These are phyloP conservation scores for Cladosporium colombiae DNA, from an alignment of 2,329 filamentous ascomycete species.

Conservation along the genomic window DNA sequence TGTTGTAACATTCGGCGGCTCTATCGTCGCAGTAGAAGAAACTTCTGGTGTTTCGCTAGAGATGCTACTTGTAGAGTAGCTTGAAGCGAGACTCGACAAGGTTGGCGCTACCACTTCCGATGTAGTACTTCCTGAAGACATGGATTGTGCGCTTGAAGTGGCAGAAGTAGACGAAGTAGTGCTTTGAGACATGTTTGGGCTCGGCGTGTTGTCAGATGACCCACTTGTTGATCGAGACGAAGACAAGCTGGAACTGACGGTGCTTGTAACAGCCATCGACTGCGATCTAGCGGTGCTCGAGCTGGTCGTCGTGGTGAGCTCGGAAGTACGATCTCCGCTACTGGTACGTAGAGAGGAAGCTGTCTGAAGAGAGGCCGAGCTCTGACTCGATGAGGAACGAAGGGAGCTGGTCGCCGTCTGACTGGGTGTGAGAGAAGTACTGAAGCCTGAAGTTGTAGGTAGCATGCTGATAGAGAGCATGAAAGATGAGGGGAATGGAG, in stretches of 20 bases:
- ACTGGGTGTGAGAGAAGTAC: neutral
- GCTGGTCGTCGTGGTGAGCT: neutral
- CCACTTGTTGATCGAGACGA: neutral
- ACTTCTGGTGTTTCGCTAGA: neutral
- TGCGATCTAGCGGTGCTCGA: neutral
- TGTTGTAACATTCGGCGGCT: neutral
- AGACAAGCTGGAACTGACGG: neutral
- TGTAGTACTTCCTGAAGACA: neutral
- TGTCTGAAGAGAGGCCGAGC: neutral
- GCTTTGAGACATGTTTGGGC: neutral
- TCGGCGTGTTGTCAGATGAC: neutral
- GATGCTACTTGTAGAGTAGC: neutral
- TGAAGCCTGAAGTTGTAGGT: neutral
- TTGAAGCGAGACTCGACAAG: neutral
- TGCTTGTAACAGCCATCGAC: neutral
- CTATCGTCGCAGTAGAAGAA: neutral
- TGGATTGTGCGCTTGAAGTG: neutral
- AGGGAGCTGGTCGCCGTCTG: neutral
- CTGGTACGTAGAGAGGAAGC: neutral
- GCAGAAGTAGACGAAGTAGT: neutral
- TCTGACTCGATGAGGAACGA: neutral
- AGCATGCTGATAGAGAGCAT: neutral
- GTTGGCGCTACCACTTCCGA: neutral
- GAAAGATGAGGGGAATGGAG: neutral
- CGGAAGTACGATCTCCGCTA: neutral